Percentiles rank a stretch among this genome's conserved stretches.
phyloP scores from a whole-genome alignment of 169 alveolate genomes.

The Babesia gibsoni region DNA sequence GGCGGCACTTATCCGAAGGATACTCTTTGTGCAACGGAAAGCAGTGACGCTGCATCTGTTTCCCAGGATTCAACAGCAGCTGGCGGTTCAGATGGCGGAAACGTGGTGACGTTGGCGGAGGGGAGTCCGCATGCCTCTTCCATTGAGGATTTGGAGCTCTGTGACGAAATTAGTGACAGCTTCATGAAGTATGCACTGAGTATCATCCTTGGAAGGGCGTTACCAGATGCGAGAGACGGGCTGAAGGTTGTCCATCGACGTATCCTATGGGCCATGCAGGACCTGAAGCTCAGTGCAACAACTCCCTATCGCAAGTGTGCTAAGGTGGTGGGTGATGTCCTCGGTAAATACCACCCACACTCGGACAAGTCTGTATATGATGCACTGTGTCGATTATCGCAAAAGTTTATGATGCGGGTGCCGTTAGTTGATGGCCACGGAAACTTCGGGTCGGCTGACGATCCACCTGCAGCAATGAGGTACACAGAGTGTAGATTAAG shows the following conservation, averaged over 20 bases:
- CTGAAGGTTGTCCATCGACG: constrained; percentile 82
- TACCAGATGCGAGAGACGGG: constrained; percentile 83
- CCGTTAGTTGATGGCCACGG: constrained; percentile 84
- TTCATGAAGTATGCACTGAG: constrained; percentile 78
- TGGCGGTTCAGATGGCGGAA: background rate
- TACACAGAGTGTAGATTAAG: constrained; percentile 80
- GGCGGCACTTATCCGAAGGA: background rate
- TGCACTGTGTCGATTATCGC: constrained; percentile 80
- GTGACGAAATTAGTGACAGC: constrained; percentile 61
- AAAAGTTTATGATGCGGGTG: constrained; percentile 69
- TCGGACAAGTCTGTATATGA: constrained; percentile 84
- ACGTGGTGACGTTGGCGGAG: background rate
- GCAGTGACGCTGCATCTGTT: background rate
- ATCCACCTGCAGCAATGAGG: constrained; percentile 86
- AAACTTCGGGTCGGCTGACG: constrained; percentile 81
- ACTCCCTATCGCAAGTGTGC: constrained; percentile 78
- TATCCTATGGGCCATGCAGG: constrained; percentile 81
- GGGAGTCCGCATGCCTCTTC: background rate
- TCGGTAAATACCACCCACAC: constrained; percentile 85
- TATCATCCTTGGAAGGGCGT: constrained; percentile 78
- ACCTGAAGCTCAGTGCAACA: constrained; percentile 55
- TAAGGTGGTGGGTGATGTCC: constrained; percentile 83
- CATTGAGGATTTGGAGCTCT: constrained; percentile 35
- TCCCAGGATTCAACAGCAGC: background rate
- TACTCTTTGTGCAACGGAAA: background rate